A percentile compares a stretch with the other conserved stretches of the same genome.
Evolutionary conservation across 2,329 filamentous ascomycete genomes (phyloP).

Genomic region (Fusarium poae): DNA sequence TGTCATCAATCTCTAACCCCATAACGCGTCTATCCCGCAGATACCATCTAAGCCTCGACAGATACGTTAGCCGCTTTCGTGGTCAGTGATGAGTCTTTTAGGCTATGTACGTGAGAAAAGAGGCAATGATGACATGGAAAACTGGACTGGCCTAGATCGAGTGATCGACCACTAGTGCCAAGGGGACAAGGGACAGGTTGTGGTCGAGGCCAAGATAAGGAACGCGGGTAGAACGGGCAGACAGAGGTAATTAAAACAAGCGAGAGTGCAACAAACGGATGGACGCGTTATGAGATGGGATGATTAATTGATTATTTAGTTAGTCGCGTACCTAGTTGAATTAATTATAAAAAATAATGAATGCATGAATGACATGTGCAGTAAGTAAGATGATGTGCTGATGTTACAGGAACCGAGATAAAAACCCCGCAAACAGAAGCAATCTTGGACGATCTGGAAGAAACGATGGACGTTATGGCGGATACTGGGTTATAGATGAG

Average conservation of each 20-base stretch:
- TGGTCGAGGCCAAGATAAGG: constrained; percentile 41
- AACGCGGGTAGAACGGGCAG: constrained; percentile 20
- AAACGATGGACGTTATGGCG: constrained; percentile 7
- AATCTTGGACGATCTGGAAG: constrained; percentile 28
- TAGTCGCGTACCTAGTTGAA: too few species aligned
- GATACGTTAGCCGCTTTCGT: constrained; percentile 20
- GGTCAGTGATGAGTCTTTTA: constrained; percentile 2
- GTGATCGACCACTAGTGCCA: constrained; percentile 45
- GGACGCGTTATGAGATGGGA: neutral
- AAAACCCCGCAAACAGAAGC: constrained; percentile 32
- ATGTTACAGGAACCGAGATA: constrained; percentile 31
- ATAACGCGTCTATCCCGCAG: constrained; percentile 3
- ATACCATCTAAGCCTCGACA: constrained; percentile 12
- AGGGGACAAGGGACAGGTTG: constrained; percentile 29
- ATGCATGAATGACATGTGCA: neutral
- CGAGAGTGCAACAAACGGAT: constrained; percentile 3
- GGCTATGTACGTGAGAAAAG: constrained; percentile 1
- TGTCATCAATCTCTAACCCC: neutral
- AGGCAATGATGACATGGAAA: constrained; percentile 20
- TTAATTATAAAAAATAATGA: too few species aligned
- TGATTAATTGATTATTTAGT: constrained; percentile 6
- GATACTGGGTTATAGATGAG: constrained; percentile 17
- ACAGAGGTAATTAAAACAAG: constrained; percentile 22
- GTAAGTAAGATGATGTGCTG: neutral
- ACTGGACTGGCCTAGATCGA: constrained; percentile 27